Evolutionary conservation across 2,329 filamentous ascomycete species (phyloP), one percentile per base, ranked within the genome.

Genomic region (Rutstroemia sydowiana): DNA sequence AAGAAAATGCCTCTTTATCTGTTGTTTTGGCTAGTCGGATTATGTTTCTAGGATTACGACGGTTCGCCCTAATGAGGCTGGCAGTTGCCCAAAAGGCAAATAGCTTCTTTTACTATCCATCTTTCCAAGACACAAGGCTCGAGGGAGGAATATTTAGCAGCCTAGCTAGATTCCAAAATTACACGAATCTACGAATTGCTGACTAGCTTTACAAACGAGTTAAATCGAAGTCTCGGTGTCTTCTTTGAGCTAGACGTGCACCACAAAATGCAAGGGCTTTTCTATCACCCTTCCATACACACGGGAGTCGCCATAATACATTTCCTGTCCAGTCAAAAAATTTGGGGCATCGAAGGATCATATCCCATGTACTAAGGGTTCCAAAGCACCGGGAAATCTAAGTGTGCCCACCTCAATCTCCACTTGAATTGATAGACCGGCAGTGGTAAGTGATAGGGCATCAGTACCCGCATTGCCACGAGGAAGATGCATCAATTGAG

Each of bases 11-110:
- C 45, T 42, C 21, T 23, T 48, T 26, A 37, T 23, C 21, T 48
- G 37, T 30, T 37, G 48, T 43, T 8, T 41, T 39, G 50, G 28
- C 30, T 48, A 43, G 50, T 21, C 37, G 37, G 30, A 48, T 16
- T 21, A 48, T 3, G 30, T 18, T 23, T 43, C 50, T 14, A 13
- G 48, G 34, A 18, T 46, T 11, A 43, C 31, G n/a, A 43, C 42
- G 18, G 50, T 48, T 23, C 44, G 50, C 45, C 50, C 40, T 13
- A 36, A 42, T 48, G 31, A 43, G 45, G 50, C 50, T 52, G 43
- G 6, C 14, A 18, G 31, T 46, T 51, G 34, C 48, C 48, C 42
- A 46, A 51, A 40, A 46, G 21, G 13, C 18, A 51, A 32, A 26
- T 16, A 40, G 26, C 20, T 11, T 39, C 18, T 6, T 51, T 37